Evolutionary conservation across 2,329 filamentous ascomycete species (phyloP), one percentile per base, ranked within the genome.

Genomic region (Sporothrix luriei): DNA sequence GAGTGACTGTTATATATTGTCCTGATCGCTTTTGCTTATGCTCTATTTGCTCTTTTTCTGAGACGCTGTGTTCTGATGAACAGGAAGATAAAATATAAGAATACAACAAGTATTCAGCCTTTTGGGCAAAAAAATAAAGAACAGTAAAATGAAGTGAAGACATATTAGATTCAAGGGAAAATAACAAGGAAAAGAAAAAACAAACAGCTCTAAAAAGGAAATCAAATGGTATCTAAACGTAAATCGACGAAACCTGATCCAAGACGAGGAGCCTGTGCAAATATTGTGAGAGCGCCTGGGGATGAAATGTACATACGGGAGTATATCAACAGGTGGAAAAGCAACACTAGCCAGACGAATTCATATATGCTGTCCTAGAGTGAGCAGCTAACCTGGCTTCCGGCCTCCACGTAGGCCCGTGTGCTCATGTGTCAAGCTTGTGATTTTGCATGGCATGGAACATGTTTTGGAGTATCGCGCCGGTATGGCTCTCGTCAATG

Each of bases 381-480:
- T 7, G 48, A 49, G 43, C 19, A 48, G 19, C 19, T 49, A 9
- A 49, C 16, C 5, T 1, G 19, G 48, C 11, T 21, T 3, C 48
- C 19, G 19, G 48, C 48, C 19, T 5, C 19, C 19, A 7, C 3
- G 19, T n/a, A 43, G 48, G 7, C 0, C 6, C 6, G 26, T 46
- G 13, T 21, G 10, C 24, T 11, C 29, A 54, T n/a, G 24, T 46
- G 40, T 33, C 40, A 14, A 26, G 14, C 16, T 49, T 21, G 24
- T 66, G 62, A 16, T 29, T 33, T 52, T 52, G 46, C 48, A 52
- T 66, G 48, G 46, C 48, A 21, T 52, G 24, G n/a, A 24, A 16
- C 57, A 68, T 51, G 7, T 64, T 43, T n/a, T 26, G 24, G 6
- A 57, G 24, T 0, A 66, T 26, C 2, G 2, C 21, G 10, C 14